Evolutionary conservation across 2,329 filamentous ascomycete genomes (phyloP).

Genomic region (Talaromyces sp.): DNA sequence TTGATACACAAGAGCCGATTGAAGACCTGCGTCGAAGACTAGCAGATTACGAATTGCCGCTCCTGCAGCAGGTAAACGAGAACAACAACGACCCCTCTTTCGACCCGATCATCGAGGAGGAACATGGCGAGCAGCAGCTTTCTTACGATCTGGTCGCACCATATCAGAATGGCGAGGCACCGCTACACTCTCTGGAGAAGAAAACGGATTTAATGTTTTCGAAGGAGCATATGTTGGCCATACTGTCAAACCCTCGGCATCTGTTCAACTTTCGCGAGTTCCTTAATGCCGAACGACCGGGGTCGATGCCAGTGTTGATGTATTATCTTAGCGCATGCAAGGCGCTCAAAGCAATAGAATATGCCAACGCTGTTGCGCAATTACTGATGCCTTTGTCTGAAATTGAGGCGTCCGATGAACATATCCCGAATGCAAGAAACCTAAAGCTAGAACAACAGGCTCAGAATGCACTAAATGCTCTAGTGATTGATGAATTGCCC

Average conservation of each 20-base stretch:
- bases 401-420: conserved; percentile 53
- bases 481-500: conserved; percentile 66
- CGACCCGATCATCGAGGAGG: conserved; percentile 30
- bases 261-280: conserved; percentile 66
- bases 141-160: conserved; percentile 38
- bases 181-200: conserved; percentile 56
- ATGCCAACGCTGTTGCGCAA: conserved; percentile 65
- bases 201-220: conserved; percentile 65
- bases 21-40: conserved; percentile 28
- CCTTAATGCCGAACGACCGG: conserved; percentile 56
- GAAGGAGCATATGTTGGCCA: conserved; percentile 59
- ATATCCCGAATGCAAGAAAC: conserved; percentile 55
- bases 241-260: conserved; percentile 62
- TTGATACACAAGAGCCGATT: conserved; percentile 8
- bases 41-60: conserved; percentile 27
- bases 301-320: conserved; percentile 62
- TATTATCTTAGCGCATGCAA: conserved; percentile 72
- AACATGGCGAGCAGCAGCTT: neutral
- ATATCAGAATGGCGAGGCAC: conserved; percentile 25
- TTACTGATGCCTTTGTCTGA: conserved; percentile 56
- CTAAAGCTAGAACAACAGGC: conserved; percentile 60
- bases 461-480: conserved; percentile 59
- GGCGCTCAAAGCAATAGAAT: conserved; percentile 66
- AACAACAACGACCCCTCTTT: conserved; percentile 26
- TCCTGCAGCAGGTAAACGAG: conserved; percentile 28